Percentiles rank a stretch among this genome's conserved stretches.
phyloP scores from a whole-genome alignment of 495 filamentous ascomycete species.

The Glutinoglossum americanum region DNA sequence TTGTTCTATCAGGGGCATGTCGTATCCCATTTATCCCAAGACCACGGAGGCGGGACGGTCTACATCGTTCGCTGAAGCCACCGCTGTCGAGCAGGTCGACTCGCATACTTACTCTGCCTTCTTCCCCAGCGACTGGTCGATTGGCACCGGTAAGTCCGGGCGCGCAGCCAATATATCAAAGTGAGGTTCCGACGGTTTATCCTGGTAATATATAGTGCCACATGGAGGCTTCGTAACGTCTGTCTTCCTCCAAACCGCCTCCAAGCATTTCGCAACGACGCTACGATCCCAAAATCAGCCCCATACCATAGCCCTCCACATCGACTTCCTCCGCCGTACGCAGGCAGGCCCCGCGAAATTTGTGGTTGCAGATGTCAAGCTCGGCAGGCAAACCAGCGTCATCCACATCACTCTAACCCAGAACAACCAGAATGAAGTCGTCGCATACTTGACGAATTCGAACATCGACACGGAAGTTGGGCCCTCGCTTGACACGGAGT shows the following conservation, averaged over 20 bases:
- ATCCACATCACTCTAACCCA: conserved; percentile 47
- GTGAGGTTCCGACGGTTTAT: neutral
- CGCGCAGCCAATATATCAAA: neutral
- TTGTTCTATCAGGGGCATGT: too few species aligned
- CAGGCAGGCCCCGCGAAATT: conserved; percentile 38
- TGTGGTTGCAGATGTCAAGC: conserved; percentile 47
- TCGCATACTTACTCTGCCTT: conserved; percentile 37
- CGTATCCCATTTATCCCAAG: neutral
- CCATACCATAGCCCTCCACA: conserved; percentile 43
- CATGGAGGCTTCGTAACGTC: conserved; percentile 64
- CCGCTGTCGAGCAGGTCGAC: conserved; percentile 28
- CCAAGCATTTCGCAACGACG: conserved; percentile 40
- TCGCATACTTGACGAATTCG: conserved; percentile 47
- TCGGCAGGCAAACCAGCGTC: conserved; percentile 45
- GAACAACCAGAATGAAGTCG: conserved; percentile 33
- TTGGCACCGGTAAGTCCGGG: conserved; percentile 34
- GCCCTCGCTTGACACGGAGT: conserved; percentile 30
- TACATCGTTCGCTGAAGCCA: conserved; percentile 34
- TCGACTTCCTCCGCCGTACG: conserved; percentile 52
- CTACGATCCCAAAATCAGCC: conserved; percentile 37
- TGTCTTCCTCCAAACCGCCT: conserved; percentile 36
- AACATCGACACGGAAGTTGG: conserved; percentile 37
- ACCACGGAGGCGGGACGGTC: neutral
- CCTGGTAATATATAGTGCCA: conserved; percentile 34
- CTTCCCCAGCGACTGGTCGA: conserved; percentile 43